Evolutionary conservation across 345 rosid species (phyloP), one percentile per base, ranked within the genome.

Genomic region (Trapa incisa): DNA sequence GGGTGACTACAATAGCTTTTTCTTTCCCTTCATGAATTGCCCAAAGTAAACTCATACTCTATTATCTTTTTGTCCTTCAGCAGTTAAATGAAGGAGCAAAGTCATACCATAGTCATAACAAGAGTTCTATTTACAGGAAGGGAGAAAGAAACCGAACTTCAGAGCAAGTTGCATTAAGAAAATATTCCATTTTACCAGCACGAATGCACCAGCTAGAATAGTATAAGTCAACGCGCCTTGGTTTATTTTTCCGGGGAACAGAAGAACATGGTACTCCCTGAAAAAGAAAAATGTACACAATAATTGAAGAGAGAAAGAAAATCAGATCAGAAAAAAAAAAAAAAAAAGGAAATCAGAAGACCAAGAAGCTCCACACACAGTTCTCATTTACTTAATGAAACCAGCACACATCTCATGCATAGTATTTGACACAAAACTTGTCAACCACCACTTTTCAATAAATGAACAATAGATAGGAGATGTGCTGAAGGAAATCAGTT

Each of bases 151-250:
- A 62, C n/a, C n/a, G n/a, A n/a, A 14, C 41, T 15, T 37, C 35
- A 43, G 52, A 53, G 60, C 36, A 32, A 43, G 47, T 29, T 36
- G 37, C 43, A 7, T 29, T 15, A 41, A 71, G 37, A 32, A 38
- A 6, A 53, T n/a, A n/a, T 45, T 9, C 41, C 36, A 29, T 22
- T 22, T 71, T 82, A 94, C 99, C 99, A 76, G 97, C 89, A 13
- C 91, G 97, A 64, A 91, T 80, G 77, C 91, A 89, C 92, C 94
- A 94, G 76, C 99, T 94, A 6, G 99, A 94, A 77, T 94, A 91
- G 81, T 80, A 91, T 70, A 87, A 75, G 78, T 91, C 99, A 22
- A 94, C 99, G 58, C 97, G 92, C 64, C 86, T 76, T 11, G 97
- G 99, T 71, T 85, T 91, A 83, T 75, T 84, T 48, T 75, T 81